phyloP scores from a whole-genome alignment of 2,329 filamentous ascomycete genomes.

The Neonectria hederae region DNA sequence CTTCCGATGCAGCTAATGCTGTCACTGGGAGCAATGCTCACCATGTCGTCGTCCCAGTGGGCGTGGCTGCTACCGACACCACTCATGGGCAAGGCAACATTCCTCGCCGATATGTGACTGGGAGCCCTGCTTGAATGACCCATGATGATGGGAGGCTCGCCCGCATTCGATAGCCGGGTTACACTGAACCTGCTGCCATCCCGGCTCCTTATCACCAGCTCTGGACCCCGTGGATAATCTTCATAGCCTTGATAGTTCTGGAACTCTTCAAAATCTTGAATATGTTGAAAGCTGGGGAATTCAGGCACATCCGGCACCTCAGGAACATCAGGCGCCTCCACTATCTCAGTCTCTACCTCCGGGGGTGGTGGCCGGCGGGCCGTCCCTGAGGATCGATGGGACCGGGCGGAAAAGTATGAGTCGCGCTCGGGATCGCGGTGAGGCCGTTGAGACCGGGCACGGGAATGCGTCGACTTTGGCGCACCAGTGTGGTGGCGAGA shows the following conservation, averaged over 20 bases:
- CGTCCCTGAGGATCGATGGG: slow-evolving; percentile 39
- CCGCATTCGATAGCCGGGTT: slow-evolving; percentile 32
- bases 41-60: slow-evolving; percentile 58
- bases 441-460: slow-evolving; percentile 35
- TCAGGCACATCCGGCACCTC: slow-evolving; percentile 26
- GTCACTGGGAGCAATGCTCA: slow-evolving; percentile 67
- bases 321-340: slow-evolving; percentile 35
- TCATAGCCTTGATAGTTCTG: not conserved
- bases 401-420: slow-evolving; percentile 56
- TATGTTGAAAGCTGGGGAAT: slow-evolving; percentile 18
- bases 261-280: slow-evolving; percentile 18
- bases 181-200: slow-evolving; percentile 42
- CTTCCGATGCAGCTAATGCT: slow-evolving; percentile 70
- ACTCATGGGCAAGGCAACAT: slow-evolving; percentile 54
- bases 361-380: slow-evolving; percentile 38
- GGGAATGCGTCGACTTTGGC: slow-evolving; percentile 41
- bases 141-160: slow-evolving; percentile 26
- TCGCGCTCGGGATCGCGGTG: slow-evolving; percentile 50
- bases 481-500: slow-evolving; percentile 48
- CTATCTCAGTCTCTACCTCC: slow-evolving; percentile 41
- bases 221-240: slow-evolving; percentile 20
- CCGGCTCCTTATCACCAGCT: slow-evolving; percentile 44
- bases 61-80: slow-evolving; percentile 53
- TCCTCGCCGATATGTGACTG: slow-evolving; percentile 45
- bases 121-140: slow-evolving; percentile 37